Evolutionary conservation across 305 asterid genomes (phyloP), one percentile per base, ranked within the genome.

Genomic region (Fraxinus xanthoxyloides): DNA sequence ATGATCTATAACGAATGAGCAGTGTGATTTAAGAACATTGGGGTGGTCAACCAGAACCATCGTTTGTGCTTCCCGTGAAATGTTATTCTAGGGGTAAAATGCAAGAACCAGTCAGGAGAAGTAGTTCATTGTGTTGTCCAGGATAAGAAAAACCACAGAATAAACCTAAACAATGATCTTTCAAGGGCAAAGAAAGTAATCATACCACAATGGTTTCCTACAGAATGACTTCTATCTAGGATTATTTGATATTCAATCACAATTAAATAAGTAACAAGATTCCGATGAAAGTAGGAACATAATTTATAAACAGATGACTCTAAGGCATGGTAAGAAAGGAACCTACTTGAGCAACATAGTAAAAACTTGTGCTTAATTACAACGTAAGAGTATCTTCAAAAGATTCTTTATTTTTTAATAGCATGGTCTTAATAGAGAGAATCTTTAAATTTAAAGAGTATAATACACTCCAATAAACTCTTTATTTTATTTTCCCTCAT

Each of bases 41-140:
- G 97, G 97, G 82, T 97, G 99, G 84, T 97, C 98, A 83, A 97
- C 92, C 84, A 95, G 92, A 82, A 92, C 90, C 99, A 95, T 97
- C 2, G 96, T 93, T 84, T 93, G 99, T 63, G 97, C 97, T 91
- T 97, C 99, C 48, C 99, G 90, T 77, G 93, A 93, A 87, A 97
- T 85, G 80, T 93, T 93, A 87, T 87, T 93, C 99, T 97, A 92
- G 76, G 81, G 75, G 81, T 61, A 76, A 80, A 77, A 84, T 32
- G 88, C 76, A 73, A 91, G 79, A 84, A 80, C 76, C 75, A 75
- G 84, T 82, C 81, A 87, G 76, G 81, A 78, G 48, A 70, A 67
- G 80, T 48, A 70, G 79, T 75, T 80, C 31, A 77, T 48, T 79
- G 38, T 74, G 63, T 77, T 67, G 82, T 74, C 46, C 80, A 79